phyloP scores from a whole-genome alignment of 164 flowering plant species.

The Umbilicus rupestris region DNA sequence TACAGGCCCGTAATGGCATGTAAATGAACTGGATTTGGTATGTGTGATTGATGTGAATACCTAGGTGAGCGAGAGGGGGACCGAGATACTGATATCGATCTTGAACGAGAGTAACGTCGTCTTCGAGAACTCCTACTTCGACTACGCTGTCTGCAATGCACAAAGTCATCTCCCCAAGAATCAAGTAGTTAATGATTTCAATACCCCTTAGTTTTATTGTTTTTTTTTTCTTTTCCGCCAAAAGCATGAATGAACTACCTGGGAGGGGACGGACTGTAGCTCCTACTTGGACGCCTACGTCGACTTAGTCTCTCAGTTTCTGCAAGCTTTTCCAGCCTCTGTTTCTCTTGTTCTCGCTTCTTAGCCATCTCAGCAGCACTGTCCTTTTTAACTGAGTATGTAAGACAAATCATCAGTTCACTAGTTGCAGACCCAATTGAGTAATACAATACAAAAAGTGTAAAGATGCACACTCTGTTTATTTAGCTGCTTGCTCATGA shows the following conservation, averaged over 20 bases:
- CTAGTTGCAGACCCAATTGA: neutral
- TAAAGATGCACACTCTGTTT: conserved; percentile 60
- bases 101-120: neutral
- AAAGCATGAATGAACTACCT: conserved; percentile 31
- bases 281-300: conserved; percentile 62
- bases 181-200: neutral
- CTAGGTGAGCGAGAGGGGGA: conserved; percentile 1
- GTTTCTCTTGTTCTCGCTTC: conserved; percentile 87
- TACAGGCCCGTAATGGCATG: neutral
- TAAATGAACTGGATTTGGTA: neutral
- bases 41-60: neutral
- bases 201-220: neutral
- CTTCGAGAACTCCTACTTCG: conserved; percentile 3
- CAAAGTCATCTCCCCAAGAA: neutral
- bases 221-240: neutral
- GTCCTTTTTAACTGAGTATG: conserved; percentile 3
- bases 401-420: neutral
- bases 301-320: conserved; percentile 71
- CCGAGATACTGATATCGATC: conserved; percentile 2
- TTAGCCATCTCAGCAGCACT: conserved; percentile 76
- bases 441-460: neutral
- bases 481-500: conserved; percentile 89
- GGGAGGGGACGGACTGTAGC: conserved; percentile 76
- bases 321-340: conserved; percentile 88
- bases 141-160: neutral